Evolutionary conservation across 305 asterid species (phyloP).

Genomic region (Fraxinus nigra): DNA sequence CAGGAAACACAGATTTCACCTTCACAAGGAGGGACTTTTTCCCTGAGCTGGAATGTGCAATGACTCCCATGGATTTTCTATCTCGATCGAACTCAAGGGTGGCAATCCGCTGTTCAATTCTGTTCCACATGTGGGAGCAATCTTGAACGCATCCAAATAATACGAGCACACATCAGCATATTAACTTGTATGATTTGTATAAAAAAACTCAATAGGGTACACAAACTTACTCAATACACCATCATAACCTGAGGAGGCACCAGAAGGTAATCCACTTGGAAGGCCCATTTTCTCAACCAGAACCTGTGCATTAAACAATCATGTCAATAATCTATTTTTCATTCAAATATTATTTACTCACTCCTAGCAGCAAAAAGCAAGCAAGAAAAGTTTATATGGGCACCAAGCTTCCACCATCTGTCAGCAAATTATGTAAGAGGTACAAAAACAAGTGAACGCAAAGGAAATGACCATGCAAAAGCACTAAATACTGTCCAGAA

Average conservation of each 20-base stretch:
- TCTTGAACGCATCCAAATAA: slow-evolving; percentile 36
- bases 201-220: background rate
- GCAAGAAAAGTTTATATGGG: too few species aligned
- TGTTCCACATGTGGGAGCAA: slow-evolving; percentile 70
- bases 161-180: slow-evolving; percentile 21
- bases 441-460: background rate
- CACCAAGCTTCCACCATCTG: too few species aligned
- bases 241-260: slow-evolving; percentile 41
- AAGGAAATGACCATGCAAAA: background rate
- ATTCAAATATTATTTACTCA: slow-evolving; percentile 3
- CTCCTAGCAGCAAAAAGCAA: background rate
- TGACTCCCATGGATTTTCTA: slow-evolving; percentile 93
- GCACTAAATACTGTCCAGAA: background rate
- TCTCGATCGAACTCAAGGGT: slow-evolving; percentile 95
- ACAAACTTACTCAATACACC: slow-evolving; percentile 64
- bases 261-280: slow-evolving; percentile 52
- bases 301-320: slow-evolving; percentile 49
- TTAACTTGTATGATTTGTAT: background rate
- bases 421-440: background rate
- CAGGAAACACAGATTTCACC: slow-evolving; percentile 39
- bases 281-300: slow-evolving; percentile 97
- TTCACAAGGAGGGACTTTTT: slow-evolving; percentile 67
- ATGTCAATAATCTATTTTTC: slow-evolving; percentile 20
- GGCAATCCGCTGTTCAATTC: slow-evolving; percentile 72
- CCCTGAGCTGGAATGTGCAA: slow-evolving; percentile 58